A percentile compares a stretch with the other conserved stretches of the same genome.
These are phyloP conservation scores for Naumovozyma dairenensis DNA, from an alignment of 805 yeast species.

Conservation along the genomic window DNA sequence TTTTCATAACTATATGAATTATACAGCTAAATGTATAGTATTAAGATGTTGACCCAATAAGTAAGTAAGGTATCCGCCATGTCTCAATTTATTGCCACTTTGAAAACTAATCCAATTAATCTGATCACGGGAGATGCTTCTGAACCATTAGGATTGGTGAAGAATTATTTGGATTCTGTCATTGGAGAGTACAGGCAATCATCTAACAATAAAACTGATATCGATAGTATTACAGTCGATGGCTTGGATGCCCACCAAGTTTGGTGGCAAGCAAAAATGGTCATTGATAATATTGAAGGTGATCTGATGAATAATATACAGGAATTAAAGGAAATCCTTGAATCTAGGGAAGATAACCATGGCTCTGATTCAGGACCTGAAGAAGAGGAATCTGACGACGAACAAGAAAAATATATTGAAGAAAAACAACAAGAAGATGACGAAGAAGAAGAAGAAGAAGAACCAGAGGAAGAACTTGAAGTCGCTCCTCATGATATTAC, in stretches of 20 bases:
- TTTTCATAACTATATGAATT: too few species aligned
- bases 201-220: constrained; percentile 36
- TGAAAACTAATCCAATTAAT: constrained; percentile 15
- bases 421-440: constrained; percentile 17
- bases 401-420: constrained; percentile 7
- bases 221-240: constrained; percentile 74
- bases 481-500: constrained; percentile 20
- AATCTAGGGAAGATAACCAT: constrained; percentile 23
- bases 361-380: constrained; percentile 7
- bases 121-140: constrained; percentile 13
- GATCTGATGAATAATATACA: constrained; percentile 50
- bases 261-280: constrained; percentile 85
- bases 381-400: constrained; percentile 14
- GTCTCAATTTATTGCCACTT: constrained; percentile 13
- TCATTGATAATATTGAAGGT: constrained; percentile 69
- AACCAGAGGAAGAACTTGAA: constrained; percentile 12
- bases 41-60: too few species aligned
- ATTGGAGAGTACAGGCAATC: constrained; percentile 14
- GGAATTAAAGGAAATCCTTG: constrained; percentile 30
- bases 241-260: constrained; percentile 87
- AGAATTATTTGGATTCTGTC: constrained; percentile 22
- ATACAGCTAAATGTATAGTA: too few species aligned
- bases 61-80: too few species aligned
- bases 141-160: constrained; percentile 19
- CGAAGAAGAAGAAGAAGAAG: constrained; percentile 9